phyloP scores from a whole-genome alignment of 164 flowering plant species.

The Sextonia rubra region DNA sequence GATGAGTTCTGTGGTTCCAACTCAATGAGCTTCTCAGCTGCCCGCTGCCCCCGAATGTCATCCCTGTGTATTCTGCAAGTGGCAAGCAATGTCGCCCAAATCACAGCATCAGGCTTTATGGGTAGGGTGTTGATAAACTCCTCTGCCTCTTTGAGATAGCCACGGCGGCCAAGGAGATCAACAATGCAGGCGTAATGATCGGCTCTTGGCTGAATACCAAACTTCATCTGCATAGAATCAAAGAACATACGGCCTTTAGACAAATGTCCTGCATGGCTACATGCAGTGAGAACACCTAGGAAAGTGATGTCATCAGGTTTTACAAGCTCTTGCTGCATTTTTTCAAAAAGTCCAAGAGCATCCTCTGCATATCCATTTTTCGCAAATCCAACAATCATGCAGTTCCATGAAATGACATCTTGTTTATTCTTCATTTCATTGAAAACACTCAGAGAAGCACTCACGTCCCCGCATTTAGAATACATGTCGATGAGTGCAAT shows the following conservation, averaged over 20 bases:
- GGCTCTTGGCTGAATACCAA: slow-evolving; percentile 48
- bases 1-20: slow-evolving; percentile 74
- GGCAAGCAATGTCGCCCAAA: slow-evolving; percentile 75
- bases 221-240: slow-evolving; percentile 43
- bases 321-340: slow-evolving; percentile 43
- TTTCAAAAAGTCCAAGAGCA: slow-evolving; percentile 50
- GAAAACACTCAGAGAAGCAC: slow-evolving; percentile 59
- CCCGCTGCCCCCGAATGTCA: slow-evolving; percentile 47
- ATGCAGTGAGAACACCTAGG: slow-evolving; percentile 83
- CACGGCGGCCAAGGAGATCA: slow-evolving; percentile 86
- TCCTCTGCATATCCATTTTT: slow-evolving; percentile 77
- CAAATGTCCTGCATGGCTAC: slow-evolving; percentile 77
- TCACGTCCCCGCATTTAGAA: slow-evolving; percentile 87
- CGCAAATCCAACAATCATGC: slow-evolving; percentile 81
- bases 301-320: slow-evolving; percentile 80
- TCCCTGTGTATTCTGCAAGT: slow-evolving; percentile 81
- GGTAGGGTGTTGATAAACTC: slow-evolving; percentile 45
- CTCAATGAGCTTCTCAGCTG: slow-evolving; percentile 68
- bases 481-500: slow-evolving; percentile 89
- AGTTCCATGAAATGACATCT: slow-evolving; percentile 78
- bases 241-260: slow-evolving; percentile 60
- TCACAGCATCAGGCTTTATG: slow-evolving; percentile 53
- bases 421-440: slow-evolving; percentile 45
- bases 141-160: slow-evolving; percentile 74
- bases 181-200: slow-evolving; percentile 87